Conservation (phyloP, 208 protist genomes). For the Leishmania lainsoni region DNA sequence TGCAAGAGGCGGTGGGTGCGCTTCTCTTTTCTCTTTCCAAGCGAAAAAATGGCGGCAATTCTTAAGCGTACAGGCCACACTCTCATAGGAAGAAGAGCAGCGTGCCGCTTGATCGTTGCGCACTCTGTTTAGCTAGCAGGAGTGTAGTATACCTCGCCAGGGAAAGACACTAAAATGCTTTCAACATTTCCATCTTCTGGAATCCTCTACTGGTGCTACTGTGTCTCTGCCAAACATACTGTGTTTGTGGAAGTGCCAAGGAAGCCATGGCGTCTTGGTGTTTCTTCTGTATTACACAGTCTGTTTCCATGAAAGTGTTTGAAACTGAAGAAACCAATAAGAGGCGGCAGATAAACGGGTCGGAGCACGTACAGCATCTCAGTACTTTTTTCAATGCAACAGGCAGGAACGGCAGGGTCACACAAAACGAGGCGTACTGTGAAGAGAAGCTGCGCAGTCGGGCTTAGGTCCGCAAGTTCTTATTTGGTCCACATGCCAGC, state of each 20-base stretch:
- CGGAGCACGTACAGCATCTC: not conserved
- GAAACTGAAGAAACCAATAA: not conserved
- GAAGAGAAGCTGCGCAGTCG: not conserved
- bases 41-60: not conserved
- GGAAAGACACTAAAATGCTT: not conserved
- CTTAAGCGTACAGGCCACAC: not conserved
- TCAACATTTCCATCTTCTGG: not conserved
- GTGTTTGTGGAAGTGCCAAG: not conserved
- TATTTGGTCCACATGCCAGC: not conserved
- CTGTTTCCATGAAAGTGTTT: not conserved
- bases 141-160: not conserved
- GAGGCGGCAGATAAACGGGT: not conserved
- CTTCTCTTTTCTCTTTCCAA: constrained; percentile 7
- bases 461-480: not conserved
- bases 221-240: not conserved
- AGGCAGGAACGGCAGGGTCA: not conserved
- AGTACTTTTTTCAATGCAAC: not conserved
- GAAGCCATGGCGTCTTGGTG: not conserved
- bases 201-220: not conserved
- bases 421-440: not conserved
- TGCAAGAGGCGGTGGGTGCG: not conserved
- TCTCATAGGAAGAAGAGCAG: not conserved
- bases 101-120: not conserved
- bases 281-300: not conserved
- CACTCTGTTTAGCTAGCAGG: not conserved